Conservation (phyloP, 495 filamentous ascomycete genomes). For the Hyaloscypha variabilis region DNA sequence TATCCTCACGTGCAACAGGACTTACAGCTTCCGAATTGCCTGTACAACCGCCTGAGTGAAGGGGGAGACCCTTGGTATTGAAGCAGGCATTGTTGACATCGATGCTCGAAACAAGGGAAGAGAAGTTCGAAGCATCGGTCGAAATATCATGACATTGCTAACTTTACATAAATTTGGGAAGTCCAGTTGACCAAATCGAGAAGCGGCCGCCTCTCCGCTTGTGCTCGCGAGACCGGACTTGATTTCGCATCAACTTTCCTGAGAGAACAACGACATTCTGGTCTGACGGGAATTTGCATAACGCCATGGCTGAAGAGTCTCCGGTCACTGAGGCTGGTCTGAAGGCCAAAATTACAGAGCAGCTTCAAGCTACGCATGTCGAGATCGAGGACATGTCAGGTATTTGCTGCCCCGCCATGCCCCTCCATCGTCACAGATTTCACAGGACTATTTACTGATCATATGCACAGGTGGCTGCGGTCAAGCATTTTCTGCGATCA, state of each 20-base stretch:
- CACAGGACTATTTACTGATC: not conserved
- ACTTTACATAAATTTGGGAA: not conserved
- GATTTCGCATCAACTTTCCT: constrained; percentile 26
- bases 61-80: constrained; percentile 30
- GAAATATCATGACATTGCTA: not conserved
- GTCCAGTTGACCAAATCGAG: constrained; percentile 1
- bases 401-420: constrained; percentile 43
- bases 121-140: not conserved
- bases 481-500: constrained; percentile 89
- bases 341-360: constrained; percentile 66
- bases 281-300: constrained; percentile 1
- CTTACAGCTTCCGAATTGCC: constrained; percentile 82
- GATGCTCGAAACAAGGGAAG: constrained; percentile 6
- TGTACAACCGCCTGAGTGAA: constrained; percentile 80
- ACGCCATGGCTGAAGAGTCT: constrained; percentile 52
- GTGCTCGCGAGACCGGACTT: constrained; percentile 8
- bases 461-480: constrained; percentile 80
- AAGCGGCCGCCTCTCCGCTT: not conserved
- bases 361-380: constrained; percentile 80
- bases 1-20: constrained; percentile 17
- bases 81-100: constrained; percentile 13
- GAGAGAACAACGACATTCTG: constrained; percentile 27
- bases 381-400: constrained; percentile 94
- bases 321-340: constrained; percentile 73
- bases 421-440: constrained; percentile 10